Base-by-base conservation (phyloP, 2,329 filamentous ascomycete species). In the Myotisia sp. region DNA sequence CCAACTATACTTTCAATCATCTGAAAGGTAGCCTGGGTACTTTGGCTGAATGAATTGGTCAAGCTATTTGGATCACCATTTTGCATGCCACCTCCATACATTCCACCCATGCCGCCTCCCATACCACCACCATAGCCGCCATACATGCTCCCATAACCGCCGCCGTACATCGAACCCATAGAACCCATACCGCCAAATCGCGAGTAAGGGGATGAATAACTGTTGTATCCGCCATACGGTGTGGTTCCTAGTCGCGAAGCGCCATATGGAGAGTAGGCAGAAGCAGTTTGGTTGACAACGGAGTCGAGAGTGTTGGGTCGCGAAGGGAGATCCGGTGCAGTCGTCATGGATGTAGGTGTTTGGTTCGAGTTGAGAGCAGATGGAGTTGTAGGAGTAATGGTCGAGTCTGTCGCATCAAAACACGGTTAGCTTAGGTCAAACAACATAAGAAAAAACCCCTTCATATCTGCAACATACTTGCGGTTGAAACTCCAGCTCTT, bases 1-100 rank as follows among this genome's bases (percentile, higher is more conserved):
- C 84, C 83, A 9, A 98, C 90, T 38, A 98, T 81, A 47, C 86
- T 90, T 63, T 98, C 90, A 33, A 98, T 84, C 70, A 98, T 84
- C 65, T 95, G 90, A 53, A 98, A 98, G 0, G 90, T 98, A 7
- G 87, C 83, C 48, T 90, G 82, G 0, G 92, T 98, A 64, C 81
- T 90, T 58, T 92, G 86, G 54, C 77, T 83, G 66, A 95, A 94
- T 34, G 82, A 79, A 53, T 92, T 82, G n/a, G 87, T 94, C 55
- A 98, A 65, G 59, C 85, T 94, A 56, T 90, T 84, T 18, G 84
- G 82, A 55, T 93, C 56, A 24, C 53, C 54, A 24, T 52, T 54
- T 28, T 55, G 52, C 32, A 53, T 55, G 51, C 62, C 60, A 34
- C 58, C 58, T 8, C 64, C 60, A 36, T 61, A 60, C 58, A 64